Evolutionary conservation across 495 filamentous ascomycete genomes (phyloP), one percentile per base, ranked within the genome.

Genomic region (Aspergillus haitiensis): DNA sequence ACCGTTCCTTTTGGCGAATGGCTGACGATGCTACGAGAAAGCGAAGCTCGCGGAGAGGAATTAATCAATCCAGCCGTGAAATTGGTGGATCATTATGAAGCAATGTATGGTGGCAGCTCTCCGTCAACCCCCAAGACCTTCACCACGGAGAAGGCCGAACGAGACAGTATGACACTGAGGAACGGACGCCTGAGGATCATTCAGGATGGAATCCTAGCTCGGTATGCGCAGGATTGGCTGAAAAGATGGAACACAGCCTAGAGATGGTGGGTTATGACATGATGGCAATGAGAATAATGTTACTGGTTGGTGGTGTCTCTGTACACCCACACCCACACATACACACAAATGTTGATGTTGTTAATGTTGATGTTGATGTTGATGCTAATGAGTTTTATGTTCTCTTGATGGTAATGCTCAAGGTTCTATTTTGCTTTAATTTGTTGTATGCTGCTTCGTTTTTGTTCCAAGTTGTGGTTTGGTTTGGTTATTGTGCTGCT

Each of bases 11-110:
- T 77, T 32, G 59, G 67, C 9, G 67, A 77, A 36, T 88, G 84
- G 85, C 50, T 86, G 6, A 36, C 72, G 31, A 71, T 69, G 51
- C 65, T 87, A 13, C 64, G 71, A 0, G 70, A 69, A 21, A 75
- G 72, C 27, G 73, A 84, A 10, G 66, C 62, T 5, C 75, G 81
- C 54, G 79, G 82, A 0, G 72, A 74, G 45, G 74, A 74, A 46
- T n/a, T 48, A 34, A 51, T 66, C 16, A 88, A 87, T 56, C 84
- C 86, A 2, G 78, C 83, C 5, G 78, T 85, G 39, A 87, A 87
- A 62, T 67, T 88, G 49, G 67, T 82, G n/a, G 78, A 76, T 9
- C 86, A 83, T 70, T 88, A 76, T 32, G 71, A 71, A 54, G 62
- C 55, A 2, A 72, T 72, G 72, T 66, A 73, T 51, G 64, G 67